Conservation (phyloP, 2,329 filamentous ascomycete genomes). For the Escovopsis sp. region DNA sequence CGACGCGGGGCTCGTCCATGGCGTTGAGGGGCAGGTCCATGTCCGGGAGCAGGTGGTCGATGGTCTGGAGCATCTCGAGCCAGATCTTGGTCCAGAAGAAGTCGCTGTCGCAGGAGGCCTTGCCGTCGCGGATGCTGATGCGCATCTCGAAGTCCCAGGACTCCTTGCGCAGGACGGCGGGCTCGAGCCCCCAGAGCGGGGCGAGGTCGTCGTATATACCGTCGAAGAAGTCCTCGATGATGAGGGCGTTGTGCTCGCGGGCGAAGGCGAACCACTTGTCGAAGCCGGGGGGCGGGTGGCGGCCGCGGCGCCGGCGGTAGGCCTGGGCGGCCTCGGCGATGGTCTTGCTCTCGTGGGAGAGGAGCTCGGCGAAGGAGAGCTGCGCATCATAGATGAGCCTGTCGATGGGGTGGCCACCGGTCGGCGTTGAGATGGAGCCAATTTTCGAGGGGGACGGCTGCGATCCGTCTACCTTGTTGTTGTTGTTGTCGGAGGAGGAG, state of each 20-base stretch:
- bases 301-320: conserved; percentile 41
- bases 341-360: conserved; percentile 30
- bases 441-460: no score
- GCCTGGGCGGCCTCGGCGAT: conserved; percentile 38
- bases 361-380: conserved; percentile 21
- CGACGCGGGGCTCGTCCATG: conserved; percentile 51
- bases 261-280: conserved; percentile 45
- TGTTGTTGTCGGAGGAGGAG: no score
- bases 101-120: conserved; percentile 33
- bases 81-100: conserved; percentile 46
- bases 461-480: not conserved
- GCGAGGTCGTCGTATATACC: conserved; percentile 46
- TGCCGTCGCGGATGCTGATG: conserved; percentile 40
- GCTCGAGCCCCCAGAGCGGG: conserved; percentile 39
- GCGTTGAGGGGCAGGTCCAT: conserved; percentile 53
- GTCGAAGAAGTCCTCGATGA: conserved; percentile 50
- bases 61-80: conserved; percentile 34
- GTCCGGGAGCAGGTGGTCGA: conserved; percentile 44
- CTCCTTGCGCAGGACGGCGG: conserved; percentile 33
- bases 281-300: conserved; percentile 49
- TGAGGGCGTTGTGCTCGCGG: conserved; percentile 31
- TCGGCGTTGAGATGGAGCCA: not conserved
- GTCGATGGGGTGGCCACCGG: conserved; percentile 33
- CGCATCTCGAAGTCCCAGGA: conserved; percentile 42
- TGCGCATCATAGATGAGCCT: conserved; percentile 31